phyloP scores from a whole-genome alignment of 2,329 filamentous ascomycete genomes.

The Coniochaeta prunicola region DNA sequence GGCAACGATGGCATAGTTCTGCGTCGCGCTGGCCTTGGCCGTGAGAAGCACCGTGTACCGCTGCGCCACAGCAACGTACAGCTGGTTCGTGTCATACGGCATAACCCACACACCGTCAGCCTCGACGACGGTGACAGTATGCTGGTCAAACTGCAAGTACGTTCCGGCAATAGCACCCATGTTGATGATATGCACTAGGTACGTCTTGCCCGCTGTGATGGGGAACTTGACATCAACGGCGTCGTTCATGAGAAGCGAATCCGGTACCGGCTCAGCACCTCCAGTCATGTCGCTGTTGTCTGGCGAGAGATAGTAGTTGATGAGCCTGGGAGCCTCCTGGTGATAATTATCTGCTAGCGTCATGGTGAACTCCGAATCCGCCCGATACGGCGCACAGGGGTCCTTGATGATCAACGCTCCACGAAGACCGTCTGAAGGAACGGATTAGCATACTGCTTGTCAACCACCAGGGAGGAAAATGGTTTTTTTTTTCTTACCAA shows the following conservation, averaged over 20 bases:
- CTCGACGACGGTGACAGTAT: conserved; percentile 62
- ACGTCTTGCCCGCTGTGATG: conserved; percentile 61
- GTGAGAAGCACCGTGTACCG: conserved; percentile 56
- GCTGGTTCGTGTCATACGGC: conserved; percentile 47
- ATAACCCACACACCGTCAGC: conserved; percentile 65
- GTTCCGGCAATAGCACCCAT: conserved; percentile 64
- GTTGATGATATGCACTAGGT: conserved; percentile 65
- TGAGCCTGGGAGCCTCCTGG: conserved; percentile 38
- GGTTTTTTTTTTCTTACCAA: not conserved
- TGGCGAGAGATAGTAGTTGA: conserved; percentile 40
- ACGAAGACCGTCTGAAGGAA: conserved; percentile 65
- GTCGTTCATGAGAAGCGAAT: conserved; percentile 65
- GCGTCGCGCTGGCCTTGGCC: conserved; percentile 49
- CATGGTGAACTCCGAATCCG: conserved; percentile 55
- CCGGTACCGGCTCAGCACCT: conserved; percentile 56
- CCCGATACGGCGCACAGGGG: conserved; percentile 44
- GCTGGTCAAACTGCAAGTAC: conserved; percentile 59
- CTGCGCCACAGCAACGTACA: conserved; percentile 62
- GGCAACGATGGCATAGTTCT: conserved; percentile 59
- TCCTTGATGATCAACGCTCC: conserved; percentile 59
- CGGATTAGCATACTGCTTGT: not conserved
- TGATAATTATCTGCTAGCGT: conserved; percentile 67
- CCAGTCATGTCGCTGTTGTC: conserved; percentile 33
- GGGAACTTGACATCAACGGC: conserved; percentile 49
- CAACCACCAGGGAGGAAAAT: not conserved